These are phyloP conservation scores for Cairneyella variabilis DNA, from an alignment of 495 filamentous ascomycete genomes.

Conservation along the genomic window DNA sequence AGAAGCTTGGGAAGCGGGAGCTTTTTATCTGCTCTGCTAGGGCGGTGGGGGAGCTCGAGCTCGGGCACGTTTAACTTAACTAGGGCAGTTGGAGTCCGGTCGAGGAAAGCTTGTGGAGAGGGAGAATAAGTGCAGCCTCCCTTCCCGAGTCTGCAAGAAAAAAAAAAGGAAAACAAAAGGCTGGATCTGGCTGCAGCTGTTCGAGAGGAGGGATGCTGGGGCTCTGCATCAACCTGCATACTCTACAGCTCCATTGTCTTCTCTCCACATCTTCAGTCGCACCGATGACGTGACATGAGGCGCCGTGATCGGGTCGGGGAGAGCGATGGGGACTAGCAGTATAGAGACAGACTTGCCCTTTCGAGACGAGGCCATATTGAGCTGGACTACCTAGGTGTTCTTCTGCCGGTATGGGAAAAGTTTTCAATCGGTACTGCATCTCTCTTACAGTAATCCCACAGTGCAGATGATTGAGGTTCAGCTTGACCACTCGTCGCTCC, in stretches of 20 bases:
- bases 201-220: neutral
- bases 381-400: too few relatives aligned
- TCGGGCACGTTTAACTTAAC: too few relatives aligned
- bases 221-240: neutral
- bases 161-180: neutral
- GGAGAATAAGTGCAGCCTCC: neutral
- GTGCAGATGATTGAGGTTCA: too few relatives aligned
- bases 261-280: neutral
- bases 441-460: too few relatives aligned
- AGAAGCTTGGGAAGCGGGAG: conserved; percentile 8
- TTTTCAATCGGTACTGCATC: too few relatives aligned
- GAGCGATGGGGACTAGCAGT: neutral
- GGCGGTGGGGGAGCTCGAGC: conserved; percentile 10
- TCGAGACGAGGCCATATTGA: too few relatives aligned
- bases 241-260: too few relatives aligned
- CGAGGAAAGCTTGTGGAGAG: neutral
- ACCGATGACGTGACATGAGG: neutral
- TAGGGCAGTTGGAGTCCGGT: too few relatives aligned
- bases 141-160: neutral
- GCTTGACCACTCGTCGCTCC: neutral
- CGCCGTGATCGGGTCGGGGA: neutral
- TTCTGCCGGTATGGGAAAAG: conserved; percentile 6
- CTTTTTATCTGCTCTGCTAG: conserved; percentile 11
- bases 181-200: neutral
- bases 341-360: neutral